These are phyloP conservation scores for Toxicodendron radicans DNA, from an alignment of 345 rosid genomes.

Conservation along the genomic window DNA sequence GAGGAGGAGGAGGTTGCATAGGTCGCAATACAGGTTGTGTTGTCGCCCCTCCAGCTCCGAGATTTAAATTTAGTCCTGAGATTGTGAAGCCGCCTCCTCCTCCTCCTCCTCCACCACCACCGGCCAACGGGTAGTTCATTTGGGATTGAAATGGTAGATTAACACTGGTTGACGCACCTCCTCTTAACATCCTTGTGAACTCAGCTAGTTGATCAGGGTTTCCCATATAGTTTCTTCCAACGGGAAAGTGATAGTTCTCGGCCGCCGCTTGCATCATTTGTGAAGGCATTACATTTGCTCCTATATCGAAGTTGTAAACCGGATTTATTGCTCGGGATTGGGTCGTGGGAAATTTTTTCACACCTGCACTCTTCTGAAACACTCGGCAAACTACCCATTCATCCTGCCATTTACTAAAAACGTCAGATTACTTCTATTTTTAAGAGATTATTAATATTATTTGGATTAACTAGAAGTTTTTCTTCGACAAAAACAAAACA, in stretches of 20 bases:
- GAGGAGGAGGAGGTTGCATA: conserved; percentile 37
- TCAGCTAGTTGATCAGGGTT: conserved; percentile 61
- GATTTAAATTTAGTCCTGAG: conserved; percentile 80
- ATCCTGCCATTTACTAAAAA: conserved; percentile 45
- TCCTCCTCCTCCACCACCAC: too few relatives aligned
- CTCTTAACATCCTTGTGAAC: conserved; percentile 64
- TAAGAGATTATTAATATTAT: too few relatives aligned
- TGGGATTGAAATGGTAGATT: conserved; percentile 49
- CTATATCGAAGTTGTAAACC: conserved; percentile 41
- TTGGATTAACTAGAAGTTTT: too few relatives aligned
- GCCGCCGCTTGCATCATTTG: conserved; percentile 48
- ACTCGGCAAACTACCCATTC: conserved; percentile 99
- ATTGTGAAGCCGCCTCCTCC: conserved; percentile 49
- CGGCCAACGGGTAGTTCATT: conserved; percentile 34
- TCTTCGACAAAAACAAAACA: too few relatives aligned
- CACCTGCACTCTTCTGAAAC: conserved; percentile 80
- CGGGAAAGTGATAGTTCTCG: conserved; percentile 41
- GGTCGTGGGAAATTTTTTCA: conserved; percentile 68
- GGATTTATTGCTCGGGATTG: conserved; percentile 50
- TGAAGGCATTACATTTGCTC: conserved; percentile 28
- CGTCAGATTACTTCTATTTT: not conserved
- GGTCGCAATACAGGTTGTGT: conserved; percentile 45
- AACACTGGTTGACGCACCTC: conserved; percentile 35
- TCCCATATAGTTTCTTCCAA: conserved; percentile 47
- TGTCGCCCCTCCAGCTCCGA: conserved; percentile 63